Percentiles rank a stretch among this genome's conserved stretches.
phyloP scores from a whole-genome alignment of 129 eudicot species.

The Daucus carota region DH1_v3.0 NC_030384.2:40812001-40812500 shows the following conservation, averaged over 20 bases:
- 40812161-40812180: not conserved
- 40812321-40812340: not conserved
- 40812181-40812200: not conserved
- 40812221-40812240: not conserved
- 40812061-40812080: not conserved
- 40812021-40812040: not conserved
- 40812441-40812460: not conserved
- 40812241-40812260: not conserved
- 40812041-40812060: slow-evolving; percentile 14
- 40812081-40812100: not conserved
- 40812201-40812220: not conserved
- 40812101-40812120: not conserved
- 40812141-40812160: not conserved
- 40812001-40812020: slow-evolving; percentile 10
- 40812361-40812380: no score
- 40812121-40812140: not conserved
- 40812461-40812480: not conserved
- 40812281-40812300: not conserved
- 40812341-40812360: not conserved
- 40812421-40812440: not conserved
- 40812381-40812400: no score
- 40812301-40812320: not conserved
- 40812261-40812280: not conserved
- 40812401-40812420: not conserved
- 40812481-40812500: no score